Evolutionary conservation across 148 eudicot species (phyloP).

Genomic region (Tetragonia tetragonoides): DNA sequence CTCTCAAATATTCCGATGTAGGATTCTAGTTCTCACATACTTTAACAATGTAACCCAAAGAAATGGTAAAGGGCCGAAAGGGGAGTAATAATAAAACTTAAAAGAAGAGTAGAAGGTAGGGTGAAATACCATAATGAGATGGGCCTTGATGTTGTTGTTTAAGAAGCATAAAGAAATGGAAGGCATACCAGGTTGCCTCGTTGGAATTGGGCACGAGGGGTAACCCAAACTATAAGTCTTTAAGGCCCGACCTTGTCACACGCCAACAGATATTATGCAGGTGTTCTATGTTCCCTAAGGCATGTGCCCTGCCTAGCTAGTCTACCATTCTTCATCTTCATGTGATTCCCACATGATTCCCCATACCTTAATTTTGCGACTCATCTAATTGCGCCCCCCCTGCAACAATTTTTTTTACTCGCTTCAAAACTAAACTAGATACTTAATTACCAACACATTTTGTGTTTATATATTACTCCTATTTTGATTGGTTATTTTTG

Average conservation of each 20-base stretch:
- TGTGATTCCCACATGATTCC: conserved; percentile 55
- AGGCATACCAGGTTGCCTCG: conserved; percentile 44
- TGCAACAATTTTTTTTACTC: too few species aligned
- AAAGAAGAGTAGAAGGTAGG: too few species aligned
- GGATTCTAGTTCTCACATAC: too few species aligned
- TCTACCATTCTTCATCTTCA: conserved; percentile 23
- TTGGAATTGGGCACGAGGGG: conserved; percentile 32
- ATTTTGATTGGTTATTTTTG: too few species aligned
- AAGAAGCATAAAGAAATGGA: conserved; percentile 26
- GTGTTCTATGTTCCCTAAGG: conserved; percentile 38
- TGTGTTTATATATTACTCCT: too few species aligned
- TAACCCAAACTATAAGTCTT: conserved; percentile 1
- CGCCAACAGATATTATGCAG: conserved; percentile 29
- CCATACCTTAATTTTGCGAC: background rate
- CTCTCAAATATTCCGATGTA: too few species aligned
- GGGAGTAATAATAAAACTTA: too few species aligned
- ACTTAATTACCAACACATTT: too few species aligned
- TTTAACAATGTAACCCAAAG: too few species aligned
- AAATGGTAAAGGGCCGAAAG: too few species aligned
- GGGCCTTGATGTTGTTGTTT: conserved; percentile 22
- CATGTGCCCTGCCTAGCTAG: conserved; percentile 36
- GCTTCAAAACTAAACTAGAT: too few species aligned
- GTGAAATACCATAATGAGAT: too few species aligned
- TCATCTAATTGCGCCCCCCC: background rate
- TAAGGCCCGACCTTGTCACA: conserved; percentile 16